phyloP scores from a whole-genome alignment of 306 rosid species.

The Sindora glabra region DNA sequence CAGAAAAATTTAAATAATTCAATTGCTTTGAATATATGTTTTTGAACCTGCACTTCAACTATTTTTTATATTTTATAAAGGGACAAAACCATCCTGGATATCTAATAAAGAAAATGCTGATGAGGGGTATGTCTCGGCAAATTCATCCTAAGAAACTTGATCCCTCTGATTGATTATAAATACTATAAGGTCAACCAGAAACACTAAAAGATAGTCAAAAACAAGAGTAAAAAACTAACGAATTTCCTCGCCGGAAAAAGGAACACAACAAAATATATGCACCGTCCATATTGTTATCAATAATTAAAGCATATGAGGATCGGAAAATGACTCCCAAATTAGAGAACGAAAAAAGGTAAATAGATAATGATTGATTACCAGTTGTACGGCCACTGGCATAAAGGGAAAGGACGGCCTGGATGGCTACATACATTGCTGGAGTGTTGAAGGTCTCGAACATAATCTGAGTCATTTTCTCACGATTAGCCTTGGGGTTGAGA shows the following conservation, averaged over 20 bases:
- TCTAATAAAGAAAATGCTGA: too few species aligned
- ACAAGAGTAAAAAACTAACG: too few species aligned
- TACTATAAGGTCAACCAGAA: too few species aligned
- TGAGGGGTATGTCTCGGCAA: neutral
- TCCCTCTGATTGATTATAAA: too few species aligned
- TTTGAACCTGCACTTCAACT: too few species aligned
- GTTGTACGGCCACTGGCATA: slow-evolving; percentile 92
- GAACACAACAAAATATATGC: neutral
- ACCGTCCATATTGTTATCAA: neutral
- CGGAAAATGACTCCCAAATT: neutral
- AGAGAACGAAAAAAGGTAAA: neutral
- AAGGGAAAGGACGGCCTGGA: slow-evolving; percentile 75
- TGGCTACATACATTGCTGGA: slow-evolving; percentile 81
- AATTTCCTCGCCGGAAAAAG: too few species aligned
- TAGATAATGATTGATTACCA: slow-evolving; percentile 31
- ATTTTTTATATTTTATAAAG: too few species aligned
- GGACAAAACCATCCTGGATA: too few species aligned
- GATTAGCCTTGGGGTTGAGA: slow-evolving; percentile 70
- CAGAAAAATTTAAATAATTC: neutral
- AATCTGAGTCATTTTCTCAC: slow-evolving; percentile 55
- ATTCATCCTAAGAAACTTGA: neutral
- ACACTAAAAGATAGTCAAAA: too few species aligned
- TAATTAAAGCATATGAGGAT: neutral
- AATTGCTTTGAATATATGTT: too few species aligned
- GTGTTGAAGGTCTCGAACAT: too few species aligned